Base-by-base conservation (phyloP, 2,329 filamentous ascomycete species). In the Lasiodiplodia sp. region DNA sequence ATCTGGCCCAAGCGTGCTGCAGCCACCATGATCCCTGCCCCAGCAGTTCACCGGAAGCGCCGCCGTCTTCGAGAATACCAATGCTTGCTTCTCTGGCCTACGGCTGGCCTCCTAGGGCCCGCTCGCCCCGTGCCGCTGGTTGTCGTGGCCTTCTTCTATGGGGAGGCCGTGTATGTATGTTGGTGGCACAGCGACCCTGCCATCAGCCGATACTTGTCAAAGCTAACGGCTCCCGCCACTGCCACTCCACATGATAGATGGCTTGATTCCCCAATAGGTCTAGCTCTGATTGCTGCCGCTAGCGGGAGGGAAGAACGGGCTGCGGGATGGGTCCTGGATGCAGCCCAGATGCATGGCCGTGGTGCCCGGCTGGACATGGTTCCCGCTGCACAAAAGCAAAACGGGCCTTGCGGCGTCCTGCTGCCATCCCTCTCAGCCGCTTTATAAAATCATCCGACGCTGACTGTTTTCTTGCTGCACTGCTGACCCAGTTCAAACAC, bases 1-100 rank as follows among this genome's bases (percentile, higher is more conserved):
- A 16, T 28, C 5, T 64, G 60, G 60, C 12, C 60, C 60, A 64
- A 52, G 60, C 60, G 60, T 64, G 60, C 60, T 44, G 60, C 60
- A 64, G 47, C 44, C 60, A 64, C 31, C 55, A 63, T 51, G 40
- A 63, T 51, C 44, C 58, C 58, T 63, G 58, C 23, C 38, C 23
- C 21, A 47, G 10, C 28, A 38, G 8, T 23, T 7, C 8, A 14
- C 55, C 34, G n/a, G 18, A 60, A 60, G 57, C 57, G 57, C 57
- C 56, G 37, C 57, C 57, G 31, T 11, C 31, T 10, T 63, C 58
- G 44, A 63, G 58, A 63, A 63, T 18, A 2, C 14, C 8, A 34
- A 34, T 34, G 31, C 31, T 34, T 34, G 31, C 31, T 34, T 34
- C 31, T 34, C 31, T 34, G 31, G 6, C 31, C 8, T 10, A 2